Percentiles rank a stretch among this genome's conserved stretches.
These are phyloP conservation scores for Mycena rebaudengoi DNA, from an alignment of 768 basidiomycete species.

Conservation along the genomic window DNA sequence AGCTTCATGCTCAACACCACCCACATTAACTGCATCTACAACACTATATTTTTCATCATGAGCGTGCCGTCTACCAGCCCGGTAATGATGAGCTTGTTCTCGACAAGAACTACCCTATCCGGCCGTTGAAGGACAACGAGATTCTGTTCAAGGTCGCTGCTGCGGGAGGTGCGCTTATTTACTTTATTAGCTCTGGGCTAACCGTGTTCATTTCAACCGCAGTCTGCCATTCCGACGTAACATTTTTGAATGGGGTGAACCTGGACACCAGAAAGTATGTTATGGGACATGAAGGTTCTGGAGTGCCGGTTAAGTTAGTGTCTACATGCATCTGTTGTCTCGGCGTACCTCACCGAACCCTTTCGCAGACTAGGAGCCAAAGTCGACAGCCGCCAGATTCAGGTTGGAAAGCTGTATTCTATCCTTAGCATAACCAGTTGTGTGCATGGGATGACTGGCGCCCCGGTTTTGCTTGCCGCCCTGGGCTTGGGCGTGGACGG, in stretches of 20 bases:
- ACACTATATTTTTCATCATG: no score
- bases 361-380: slow-evolving; percentile 3
- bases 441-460: background rate
- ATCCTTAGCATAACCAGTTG: background rate
- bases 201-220: background rate
- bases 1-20: no score
- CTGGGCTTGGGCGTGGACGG: slow-evolving; percentile 19
- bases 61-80: slow-evolving; percentile 13
- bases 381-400: background rate
- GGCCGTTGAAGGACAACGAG: background rate
- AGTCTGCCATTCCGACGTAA: slow-evolving; percentile 25
- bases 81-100: slow-evolving; percentile 14
- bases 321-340: background rate
- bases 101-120: slow-evolving; percentile 4
- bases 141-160: slow-evolving; percentile 9
- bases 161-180: background rate
- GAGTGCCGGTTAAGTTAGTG: slow-evolving; percentile 13
- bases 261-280: slow-evolving; percentile 12
- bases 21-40: no score
- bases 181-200: background rate
- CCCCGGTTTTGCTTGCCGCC: background rate
- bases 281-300: slow-evolving; percentile 21
- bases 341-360: background rate
- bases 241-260: background rate
- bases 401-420: slow-evolving; percentile 11